phyloP scores from a whole-genome alignment of 371 early-diverging fungal species.

The Lichtheimia hyalospora region DNA sequence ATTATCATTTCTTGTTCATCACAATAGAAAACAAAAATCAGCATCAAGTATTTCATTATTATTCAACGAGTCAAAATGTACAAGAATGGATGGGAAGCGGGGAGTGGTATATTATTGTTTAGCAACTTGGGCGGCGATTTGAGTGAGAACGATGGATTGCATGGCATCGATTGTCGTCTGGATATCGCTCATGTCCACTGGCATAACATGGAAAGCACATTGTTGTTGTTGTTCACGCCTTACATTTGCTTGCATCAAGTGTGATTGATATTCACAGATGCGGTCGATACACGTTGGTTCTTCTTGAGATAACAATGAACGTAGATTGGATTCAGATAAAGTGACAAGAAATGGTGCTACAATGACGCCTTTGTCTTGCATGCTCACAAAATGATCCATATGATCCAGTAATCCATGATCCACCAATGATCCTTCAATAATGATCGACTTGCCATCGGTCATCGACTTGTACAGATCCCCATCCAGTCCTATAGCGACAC shows the following conservation, averaged over 20 bases:
- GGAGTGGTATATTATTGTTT: background rate
- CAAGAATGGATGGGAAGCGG: too few species aligned
- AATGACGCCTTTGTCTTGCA: constrained; percentile 14
- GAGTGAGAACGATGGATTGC: constrained; percentile 20
- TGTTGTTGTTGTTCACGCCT: background rate
- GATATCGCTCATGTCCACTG: constrained; percentile 20
- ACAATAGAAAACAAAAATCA: too few species aligned
- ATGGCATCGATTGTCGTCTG: constrained; percentile 22
- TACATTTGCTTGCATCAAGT: constrained; percentile 10
- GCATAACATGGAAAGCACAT: constrained; percentile 16
- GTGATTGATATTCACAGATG: constrained; percentile 16
- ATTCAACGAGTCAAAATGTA: too few species aligned
- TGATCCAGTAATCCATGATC: constrained; percentile 29
- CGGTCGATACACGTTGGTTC: constrained; percentile 11
- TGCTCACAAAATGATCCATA: constrained; percentile 5
- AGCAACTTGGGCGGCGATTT: constrained; percentile 19
- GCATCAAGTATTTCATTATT: too few species aligned
- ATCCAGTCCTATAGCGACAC: constrained; percentile 19
- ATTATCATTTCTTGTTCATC: too few species aligned
- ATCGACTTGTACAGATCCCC: constrained; percentile 35
- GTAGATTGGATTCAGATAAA: constrained; percentile 5
- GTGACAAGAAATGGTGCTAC: constrained; percentile 25
- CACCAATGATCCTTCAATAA: constrained; percentile 37
- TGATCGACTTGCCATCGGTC: constrained; percentile 41
- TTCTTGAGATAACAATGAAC: background rate